Evolutionary conservation across 345 rosid species (phyloP).

Genomic region (Euclidium syriacum): DNA sequence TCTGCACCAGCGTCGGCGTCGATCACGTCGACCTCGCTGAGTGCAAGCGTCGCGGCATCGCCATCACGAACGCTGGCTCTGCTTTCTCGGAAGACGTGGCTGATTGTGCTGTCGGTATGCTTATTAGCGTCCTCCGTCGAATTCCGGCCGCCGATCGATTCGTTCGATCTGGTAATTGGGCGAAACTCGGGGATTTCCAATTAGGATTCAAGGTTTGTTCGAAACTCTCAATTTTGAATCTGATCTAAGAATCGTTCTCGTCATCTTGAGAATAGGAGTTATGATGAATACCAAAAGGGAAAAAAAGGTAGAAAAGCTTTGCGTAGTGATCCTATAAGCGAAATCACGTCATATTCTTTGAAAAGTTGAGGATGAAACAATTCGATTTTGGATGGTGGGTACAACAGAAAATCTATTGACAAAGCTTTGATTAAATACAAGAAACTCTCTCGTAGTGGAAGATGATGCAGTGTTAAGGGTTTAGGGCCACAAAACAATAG

Average conservation of each 20-base stretch:
- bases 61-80: constrained; percentile 38
- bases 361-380: too few species aligned
- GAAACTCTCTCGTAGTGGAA: not conserved
- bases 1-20: constrained; percentile 44
- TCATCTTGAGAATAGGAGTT: too few species aligned
- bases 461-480: not conserved
- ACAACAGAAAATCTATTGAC: too few species aligned
- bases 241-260: too few species aligned
- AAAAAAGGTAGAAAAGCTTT: too few species aligned
- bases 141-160: constrained; percentile 45
- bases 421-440: too few species aligned
- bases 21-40: constrained; percentile 44
- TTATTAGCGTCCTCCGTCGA: constrained; percentile 44
- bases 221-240: not conserved
- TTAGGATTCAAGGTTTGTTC: constrained; percentile 45
- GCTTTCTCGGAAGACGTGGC: constrained; percentile 45
- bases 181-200: constrained; percentile 31
- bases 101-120: constrained; percentile 49
- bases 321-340: too few species aligned
- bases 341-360: too few species aligned
- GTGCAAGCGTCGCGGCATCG: constrained; percentile 48
- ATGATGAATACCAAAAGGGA: too few species aligned
- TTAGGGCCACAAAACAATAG: not conserved
- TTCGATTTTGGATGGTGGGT: too few species aligned
- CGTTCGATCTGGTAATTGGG: constrained; percentile 38